These are phyloP conservation scores for Coemansia sp. DNA, from an alignment of 192 early-diverging fungal species.

Conservation along the genomic window DNA sequence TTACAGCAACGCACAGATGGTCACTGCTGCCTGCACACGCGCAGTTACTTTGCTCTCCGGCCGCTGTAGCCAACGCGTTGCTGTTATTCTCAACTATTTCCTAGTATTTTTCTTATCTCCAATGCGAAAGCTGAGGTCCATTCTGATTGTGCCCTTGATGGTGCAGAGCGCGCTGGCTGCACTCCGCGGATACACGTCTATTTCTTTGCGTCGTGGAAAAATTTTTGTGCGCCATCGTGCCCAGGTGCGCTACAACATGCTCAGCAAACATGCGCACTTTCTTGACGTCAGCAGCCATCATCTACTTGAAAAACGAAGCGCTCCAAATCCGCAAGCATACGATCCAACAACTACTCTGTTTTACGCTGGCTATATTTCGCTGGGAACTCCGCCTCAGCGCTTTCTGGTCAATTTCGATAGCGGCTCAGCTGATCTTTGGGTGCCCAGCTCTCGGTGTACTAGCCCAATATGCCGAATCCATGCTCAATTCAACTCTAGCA, in stretches of 20 bases:
- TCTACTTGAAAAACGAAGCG: background rate
- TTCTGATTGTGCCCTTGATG: background rate
- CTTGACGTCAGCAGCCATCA: background rate
- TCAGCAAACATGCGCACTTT: constrained; percentile 34
- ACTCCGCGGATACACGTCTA: constrained; percentile 27
- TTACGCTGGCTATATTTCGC: constrained; percentile 66
- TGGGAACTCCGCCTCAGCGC: constrained; percentile 62
- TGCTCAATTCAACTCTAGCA: constrained; percentile 19
- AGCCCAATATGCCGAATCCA: constrained; percentile 29
- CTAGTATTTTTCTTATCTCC: too few species aligned
- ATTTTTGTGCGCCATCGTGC: constrained; percentile 44
- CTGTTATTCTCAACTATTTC: too few species aligned
- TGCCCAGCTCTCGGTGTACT: constrained; percentile 52
- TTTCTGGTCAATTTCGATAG: constrained; percentile 71
- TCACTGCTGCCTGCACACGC: too few species aligned
- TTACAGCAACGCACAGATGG: too few species aligned
- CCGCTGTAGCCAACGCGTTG: too few species aligned
- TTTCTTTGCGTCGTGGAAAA: constrained; percentile 28
- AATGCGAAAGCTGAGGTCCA: too few species aligned
- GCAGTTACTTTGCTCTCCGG: too few species aligned
- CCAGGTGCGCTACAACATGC: constrained; percentile 13
- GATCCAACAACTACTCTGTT: constrained; percentile 45
- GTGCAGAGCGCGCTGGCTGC: background rate
- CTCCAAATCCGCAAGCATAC: constrained; percentile 3
- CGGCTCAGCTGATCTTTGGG: constrained; percentile 70